Evolutionary conservation across 1,139 yeast genomes (phyloP), one percentile per base, ranked within the genome.

Genomic region (Kodamaea fungicola): DNA sequence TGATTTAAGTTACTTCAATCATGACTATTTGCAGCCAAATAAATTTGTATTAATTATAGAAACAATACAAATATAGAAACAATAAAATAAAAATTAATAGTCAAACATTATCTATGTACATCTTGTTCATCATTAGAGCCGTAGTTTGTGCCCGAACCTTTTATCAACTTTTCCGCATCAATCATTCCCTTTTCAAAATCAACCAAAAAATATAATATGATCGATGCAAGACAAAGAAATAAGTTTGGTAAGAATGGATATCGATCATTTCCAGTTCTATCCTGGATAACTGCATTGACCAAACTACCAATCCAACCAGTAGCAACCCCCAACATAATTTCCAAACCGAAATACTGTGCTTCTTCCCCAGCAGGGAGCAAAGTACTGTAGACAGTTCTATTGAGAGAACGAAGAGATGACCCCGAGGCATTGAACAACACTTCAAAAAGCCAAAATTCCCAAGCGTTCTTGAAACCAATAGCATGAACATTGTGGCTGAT

Each of bases 401-500:
- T 67, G 30, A 70, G 42, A 1, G 67, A 57, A 36, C 76, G 54
- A 43, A 68, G 44, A 0, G 73, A 62, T 3, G 70, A 63, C 2
- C 70, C 61, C 1, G 67, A 41, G 4, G 61, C 52, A 8, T 67
- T 57, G 40, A 62, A 67, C 4, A 69, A 46, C 1, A 67, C 62
- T 34, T 67, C 73, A 47, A 68, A 65, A 1, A 62, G 30, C 75
- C 75, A 70, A 41, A 69, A 70, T 42, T 70, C 75, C 67, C 72
- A 65, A 13, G 73, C 42, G 39, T 62, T 59, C 43, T 67, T 67
- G 54, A 66, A 67, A 0, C 75, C 75, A 31, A 70, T 52, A n/a
- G 35, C 40, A 1, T 58, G 42, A 7, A 32, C 28, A 9, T 44
- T 33, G 1, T 37, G 10, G 29, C 52, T 58, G 12, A 67, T 62